Conservation (phyloP, 176 grass and related monocot genomes). For the Musa troglodytarum region DNA sequence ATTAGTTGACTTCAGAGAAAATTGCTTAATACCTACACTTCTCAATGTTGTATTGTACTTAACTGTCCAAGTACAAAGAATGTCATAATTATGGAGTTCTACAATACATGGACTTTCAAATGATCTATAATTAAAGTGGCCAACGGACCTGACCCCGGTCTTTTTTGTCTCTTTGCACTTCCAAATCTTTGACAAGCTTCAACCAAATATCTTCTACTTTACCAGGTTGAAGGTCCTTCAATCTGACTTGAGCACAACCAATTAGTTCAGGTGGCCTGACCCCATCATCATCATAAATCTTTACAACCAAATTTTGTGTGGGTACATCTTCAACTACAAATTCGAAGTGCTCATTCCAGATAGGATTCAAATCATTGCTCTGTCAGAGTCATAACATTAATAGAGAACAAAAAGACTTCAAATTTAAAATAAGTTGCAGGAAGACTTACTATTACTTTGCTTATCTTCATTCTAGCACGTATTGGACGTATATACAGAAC, state of each 20-base stretch:
- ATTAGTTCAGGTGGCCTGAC: conserved; percentile 68
- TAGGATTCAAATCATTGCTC: conserved; percentile 97
- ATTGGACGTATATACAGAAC: conserved; percentile 70
- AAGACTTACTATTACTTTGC: conserved; percentile 91
- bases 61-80: too few species aligned
- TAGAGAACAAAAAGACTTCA: conserved; percentile 19
- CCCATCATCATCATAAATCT: conserved; percentile 91
- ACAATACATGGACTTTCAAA: too few species aligned
- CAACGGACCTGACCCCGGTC: conserved; percentile 67
- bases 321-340: conserved; percentile 84
- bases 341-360: conserved; percentile 96
- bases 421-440: background rate
- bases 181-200: conserved; percentile 87
- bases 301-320: conserved; percentile 73
- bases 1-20: too few species aligned
- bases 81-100: too few species aligned
- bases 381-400: conserved; percentile 19
- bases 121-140: too few species aligned
- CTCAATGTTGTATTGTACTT: too few species aligned
- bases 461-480: conserved; percentile 73
- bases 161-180: conserved; percentile 70
- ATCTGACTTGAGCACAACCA: conserved; percentile 70
- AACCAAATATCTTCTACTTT: conserved; percentile 93
- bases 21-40: too few species aligned
- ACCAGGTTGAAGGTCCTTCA: conserved; percentile 60